These are phyloP conservation scores for Pythium pectinolyticum DNA, from an alignment of 352 stramenopile genomes.

Conservation along the genomic window DNA sequence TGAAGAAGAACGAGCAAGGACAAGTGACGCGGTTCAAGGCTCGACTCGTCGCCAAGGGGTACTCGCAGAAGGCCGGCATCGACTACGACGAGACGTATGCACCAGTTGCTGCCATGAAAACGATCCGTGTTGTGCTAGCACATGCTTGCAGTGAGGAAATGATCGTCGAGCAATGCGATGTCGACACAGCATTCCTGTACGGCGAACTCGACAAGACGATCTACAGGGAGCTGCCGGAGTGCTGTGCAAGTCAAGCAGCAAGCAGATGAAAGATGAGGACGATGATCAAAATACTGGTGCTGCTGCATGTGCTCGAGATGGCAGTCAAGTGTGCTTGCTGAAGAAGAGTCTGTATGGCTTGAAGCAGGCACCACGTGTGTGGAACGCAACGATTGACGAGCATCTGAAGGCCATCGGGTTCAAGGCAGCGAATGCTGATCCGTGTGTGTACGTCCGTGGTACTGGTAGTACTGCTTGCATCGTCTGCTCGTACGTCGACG, in stretches of 20 bases:
- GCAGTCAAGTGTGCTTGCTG: neutral
- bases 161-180: conserved; percentile 8
- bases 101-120: conserved; percentile 14
- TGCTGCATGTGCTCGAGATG: too few species aligned
- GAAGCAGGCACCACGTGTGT: conserved; percentile 12
- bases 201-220: neutral
- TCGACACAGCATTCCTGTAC: neutral
- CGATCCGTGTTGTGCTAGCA: neutral
- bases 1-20: conserved; percentile 24
- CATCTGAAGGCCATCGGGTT: conserved; percentile 12
- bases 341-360: conserved; percentile 18
- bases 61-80: conserved; percentile 25
- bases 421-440: too few species aligned
- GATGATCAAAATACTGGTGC: too few species aligned
- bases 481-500: conserved; percentile 26
- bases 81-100: conserved; percentile 32
- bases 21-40: conserved; percentile 27
- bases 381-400: conserved; percentile 14
- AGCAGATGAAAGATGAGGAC: too few species aligned
- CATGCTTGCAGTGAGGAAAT: too few species aligned
- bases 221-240: neutral
- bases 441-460: conserved; percentile 24
- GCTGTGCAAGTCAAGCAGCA: neutral
- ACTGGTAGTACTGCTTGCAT: neutral
- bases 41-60: conserved; percentile 29